A percentile compares a stretch with the other conserved stretches of the same genome.
phyloP scores from a whole-genome alignment of 2,329 filamentous ascomycete genomes.

The Aspergillus novoparasiticus region DNA sequence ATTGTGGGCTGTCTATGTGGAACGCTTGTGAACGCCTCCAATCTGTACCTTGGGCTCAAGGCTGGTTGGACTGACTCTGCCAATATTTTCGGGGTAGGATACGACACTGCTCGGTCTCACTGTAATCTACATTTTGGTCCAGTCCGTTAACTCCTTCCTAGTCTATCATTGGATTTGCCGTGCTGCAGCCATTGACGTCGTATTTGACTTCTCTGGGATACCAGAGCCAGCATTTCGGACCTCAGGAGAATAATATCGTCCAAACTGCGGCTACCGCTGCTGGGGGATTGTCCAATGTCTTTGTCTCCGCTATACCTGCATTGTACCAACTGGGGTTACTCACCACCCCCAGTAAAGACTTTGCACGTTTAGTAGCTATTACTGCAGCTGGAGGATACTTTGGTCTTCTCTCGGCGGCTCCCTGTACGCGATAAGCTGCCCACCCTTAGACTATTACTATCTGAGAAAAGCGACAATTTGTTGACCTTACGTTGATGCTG shows the following conservation, averaged over 20 bases:
- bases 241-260: conserved; percentile 11
- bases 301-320: conserved; percentile 8
- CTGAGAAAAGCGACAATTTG: not conserved
- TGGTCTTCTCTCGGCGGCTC: conserved; percentile 6
- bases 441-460: not conserved
- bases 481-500: not conserved
- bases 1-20: conserved; percentile 6
- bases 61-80: conserved; percentile 7
- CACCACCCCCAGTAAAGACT: conserved; percentile 1
- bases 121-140: not conserved
- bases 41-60: conserved; percentile 9
- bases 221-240: not conserved
- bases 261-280: conserved; percentile 9
- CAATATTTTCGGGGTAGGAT: conserved; percentile 10
- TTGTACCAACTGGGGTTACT: conserved; percentile 9
- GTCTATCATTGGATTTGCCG: conserved; percentile 9
- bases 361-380: not conserved
- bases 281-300: conserved; percentile 7
- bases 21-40: conserved; percentile 8
- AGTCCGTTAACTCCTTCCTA: not conserved
- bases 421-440: not conserved
- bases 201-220: not conserved
- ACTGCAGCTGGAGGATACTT: conserved; percentile 5
- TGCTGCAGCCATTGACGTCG: not conserved
- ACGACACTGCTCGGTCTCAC: not conserved